Evolutionary conservation across 306 rosid species (phyloP).

Genomic region (Adenanthera pavonina): DNA sequence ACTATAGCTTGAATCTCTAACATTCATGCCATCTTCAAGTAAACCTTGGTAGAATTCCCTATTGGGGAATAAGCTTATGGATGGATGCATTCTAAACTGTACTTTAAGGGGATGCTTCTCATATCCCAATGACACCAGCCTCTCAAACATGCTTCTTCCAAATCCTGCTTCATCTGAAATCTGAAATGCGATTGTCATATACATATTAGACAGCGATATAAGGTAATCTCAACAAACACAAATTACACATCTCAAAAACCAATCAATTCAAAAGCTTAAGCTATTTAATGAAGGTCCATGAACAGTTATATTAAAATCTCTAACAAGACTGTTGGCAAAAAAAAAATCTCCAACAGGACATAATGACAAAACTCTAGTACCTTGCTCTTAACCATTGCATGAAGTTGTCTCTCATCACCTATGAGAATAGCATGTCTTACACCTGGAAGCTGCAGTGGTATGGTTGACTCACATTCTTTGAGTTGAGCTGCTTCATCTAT

Average conservation of each 20-base stretch:
- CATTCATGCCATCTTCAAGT: slow-evolving; percentile 42
- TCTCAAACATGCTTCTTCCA: slow-evolving; percentile 60
- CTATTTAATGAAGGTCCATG: no score
- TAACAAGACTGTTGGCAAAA: neutral
- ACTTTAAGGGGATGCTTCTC: slow-evolving; percentile 44
- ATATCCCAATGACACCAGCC: slow-evolving; percentile 46
- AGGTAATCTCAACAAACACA: neutral
- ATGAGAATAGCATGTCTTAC: slow-evolving; percentile 47
- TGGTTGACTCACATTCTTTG: slow-evolving; percentile 17
- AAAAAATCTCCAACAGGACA: neutral
- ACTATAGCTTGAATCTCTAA: slow-evolving; percentile 10
- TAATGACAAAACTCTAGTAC: slow-evolving; percentile 32
- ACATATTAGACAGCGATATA: no score
- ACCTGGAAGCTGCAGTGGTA: slow-evolving; percentile 61
- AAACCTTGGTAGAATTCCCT: slow-evolving; percentile 44
- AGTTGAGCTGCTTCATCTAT: slow-evolving; percentile 66
- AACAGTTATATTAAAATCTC: neutral
- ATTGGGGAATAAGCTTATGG: slow-evolving; percentile 51
- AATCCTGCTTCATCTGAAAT: slow-evolving; percentile 46
- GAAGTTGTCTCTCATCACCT: slow-evolving; percentile 69
- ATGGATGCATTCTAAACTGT: slow-evolving; percentile 61
- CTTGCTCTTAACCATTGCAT: slow-evolving; percentile 68
- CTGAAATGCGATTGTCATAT: slow-evolving; percentile 5
- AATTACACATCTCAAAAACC: neutral
- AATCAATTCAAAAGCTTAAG: no score